Percentiles rank a stretch among this genome's conserved stretches.
Conservation (phyloP, 2,329 filamentous ascomycete genomes). For the Fusarium acutatum region DNA sequence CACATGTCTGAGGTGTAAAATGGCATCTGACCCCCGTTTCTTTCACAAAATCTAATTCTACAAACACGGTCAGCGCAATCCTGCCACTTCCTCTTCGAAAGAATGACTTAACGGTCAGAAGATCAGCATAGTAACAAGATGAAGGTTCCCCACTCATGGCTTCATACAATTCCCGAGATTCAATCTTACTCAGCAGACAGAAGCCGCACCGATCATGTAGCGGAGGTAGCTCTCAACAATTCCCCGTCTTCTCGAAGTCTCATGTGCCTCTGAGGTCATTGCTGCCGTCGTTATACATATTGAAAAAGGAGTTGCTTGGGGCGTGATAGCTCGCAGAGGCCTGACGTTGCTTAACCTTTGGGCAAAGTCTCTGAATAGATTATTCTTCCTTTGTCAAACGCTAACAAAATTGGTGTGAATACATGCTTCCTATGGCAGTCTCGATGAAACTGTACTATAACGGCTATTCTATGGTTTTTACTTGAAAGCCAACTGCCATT, state of each 20-base stretch:
- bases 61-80: constrained; percentile 5
- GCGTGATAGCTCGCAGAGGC: not conserved
- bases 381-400: not conserved
- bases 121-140: constrained; percentile 2
- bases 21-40: not conserved
- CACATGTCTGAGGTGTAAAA: not conserved
- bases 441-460: not conserved
- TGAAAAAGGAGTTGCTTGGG: not conserved
- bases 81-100: not conserved
- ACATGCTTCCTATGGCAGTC: not conserved
- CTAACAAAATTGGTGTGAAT: not conserved
- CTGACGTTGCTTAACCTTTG: not conserved
- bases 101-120: not conserved
- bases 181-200: constrained; percentile 18
- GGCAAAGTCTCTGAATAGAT: not conserved
- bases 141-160: constrained; percentile 12
- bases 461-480: not conserved
- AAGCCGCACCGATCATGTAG: constrained; percentile 1
- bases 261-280: not conserved
- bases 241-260: not conserved
- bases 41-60: constrained; percentile 4
- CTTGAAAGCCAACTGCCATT: not conserved
- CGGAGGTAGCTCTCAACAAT: not conserved
- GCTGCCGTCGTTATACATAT: not conserved
- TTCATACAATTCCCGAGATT: constrained; percentile 6